Conservation (phyloP, 306 rosid species). For the Lathyrus sativus region DNA sequence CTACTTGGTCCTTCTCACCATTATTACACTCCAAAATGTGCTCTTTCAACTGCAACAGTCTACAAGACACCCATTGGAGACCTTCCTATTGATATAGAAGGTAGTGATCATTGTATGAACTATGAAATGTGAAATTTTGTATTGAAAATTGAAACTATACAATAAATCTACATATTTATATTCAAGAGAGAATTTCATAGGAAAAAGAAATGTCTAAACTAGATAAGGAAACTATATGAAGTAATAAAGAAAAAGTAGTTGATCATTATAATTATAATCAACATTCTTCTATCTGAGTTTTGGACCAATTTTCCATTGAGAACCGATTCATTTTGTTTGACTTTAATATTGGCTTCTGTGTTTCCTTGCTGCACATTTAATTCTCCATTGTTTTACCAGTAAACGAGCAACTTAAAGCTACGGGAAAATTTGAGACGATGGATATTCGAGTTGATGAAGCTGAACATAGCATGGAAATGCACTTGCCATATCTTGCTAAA, state of each 20-base stretch:
- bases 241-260: neutral
- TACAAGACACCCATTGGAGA: conserved; percentile 96
- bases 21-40: conserved; percentile 84
- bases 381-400: conserved; percentile 51
- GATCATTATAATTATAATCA: neutral
- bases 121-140: neutral
- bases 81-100: conserved; percentile 96
- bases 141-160: neutral
- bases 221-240: neutral
- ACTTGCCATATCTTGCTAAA: conserved; percentile 95
- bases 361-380: conserved; percentile 9
- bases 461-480: conserved; percentile 99
- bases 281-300: neutral
- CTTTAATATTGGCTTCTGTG: conserved; percentile 13
- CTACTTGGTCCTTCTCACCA: conserved; percentile 99
- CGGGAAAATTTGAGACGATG: conserved; percentile 82
- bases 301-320: conserved; percentile 7
- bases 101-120: conserved; percentile 41
- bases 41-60: conserved; percentile 83
- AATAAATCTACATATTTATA: neutral
- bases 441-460: conserved; percentile 84
- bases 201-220: neutral
- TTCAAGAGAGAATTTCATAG: neutral
- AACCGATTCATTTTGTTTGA: conserved; percentile 14
- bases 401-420: conserved; percentile 81